Percentiles rank a stretch among this genome's conserved stretches.
phyloP scores from a whole-genome alignment of 495 filamentous ascomycete genomes.

The Aspergillus affinis region DNA sequence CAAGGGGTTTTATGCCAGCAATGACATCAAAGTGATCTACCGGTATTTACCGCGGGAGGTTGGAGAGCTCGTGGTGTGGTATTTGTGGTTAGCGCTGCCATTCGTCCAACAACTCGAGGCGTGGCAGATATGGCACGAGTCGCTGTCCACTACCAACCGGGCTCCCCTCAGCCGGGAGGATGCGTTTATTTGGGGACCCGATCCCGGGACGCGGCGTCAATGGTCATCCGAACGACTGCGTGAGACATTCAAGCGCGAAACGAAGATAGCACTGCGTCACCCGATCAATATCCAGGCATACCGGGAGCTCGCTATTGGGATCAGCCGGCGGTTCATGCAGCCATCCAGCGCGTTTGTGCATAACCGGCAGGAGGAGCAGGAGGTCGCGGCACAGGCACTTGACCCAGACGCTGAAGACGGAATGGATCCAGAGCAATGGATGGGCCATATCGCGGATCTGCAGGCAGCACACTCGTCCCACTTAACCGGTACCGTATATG shows the following conservation, averaged over 20 bases:
- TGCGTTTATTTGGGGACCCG: background rate
- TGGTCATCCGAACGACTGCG: background rate
- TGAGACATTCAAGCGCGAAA: background rate
- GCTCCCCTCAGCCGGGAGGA: too few relatives aligned
- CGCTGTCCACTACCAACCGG: too few relatives aligned
- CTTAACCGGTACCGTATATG: background rate
- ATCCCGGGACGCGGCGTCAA: background rate
- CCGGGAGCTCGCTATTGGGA: background rate
- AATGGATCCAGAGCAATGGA: background rate
- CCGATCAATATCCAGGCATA: background rate
- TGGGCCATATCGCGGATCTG: background rate
- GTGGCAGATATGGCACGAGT: too few relatives aligned
- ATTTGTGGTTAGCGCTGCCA: too few relatives aligned
- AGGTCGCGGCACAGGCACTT: background rate
- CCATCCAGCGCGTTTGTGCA: background rate
- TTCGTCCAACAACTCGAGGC: too few relatives aligned
- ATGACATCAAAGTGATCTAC: conserved; percentile 18
- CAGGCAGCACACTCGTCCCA: background rate
- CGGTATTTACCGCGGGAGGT: too few relatives aligned
- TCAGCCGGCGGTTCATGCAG: too few relatives aligned
- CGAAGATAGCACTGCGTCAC: background rate
- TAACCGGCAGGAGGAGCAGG: background rate
- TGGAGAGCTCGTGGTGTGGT: too few relatives aligned
- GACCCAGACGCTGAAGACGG: background rate
- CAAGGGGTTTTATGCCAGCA: conserved; percentile 20